Conservation (phyloP, 306 rosid species). For the Cucumis cinereus region DNA sequence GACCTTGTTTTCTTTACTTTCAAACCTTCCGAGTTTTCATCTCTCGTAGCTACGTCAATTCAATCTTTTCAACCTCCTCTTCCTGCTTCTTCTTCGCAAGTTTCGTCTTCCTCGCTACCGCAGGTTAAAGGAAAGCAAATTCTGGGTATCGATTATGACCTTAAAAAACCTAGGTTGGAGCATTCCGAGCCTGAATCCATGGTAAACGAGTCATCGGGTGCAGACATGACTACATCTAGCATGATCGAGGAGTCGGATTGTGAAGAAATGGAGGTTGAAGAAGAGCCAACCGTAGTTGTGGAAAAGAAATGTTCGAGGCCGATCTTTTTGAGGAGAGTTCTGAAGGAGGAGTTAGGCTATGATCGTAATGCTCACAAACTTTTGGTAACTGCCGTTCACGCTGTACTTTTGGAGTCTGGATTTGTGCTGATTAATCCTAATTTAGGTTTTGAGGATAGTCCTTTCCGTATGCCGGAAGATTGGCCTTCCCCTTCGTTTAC, state of each 20-base stretch:
- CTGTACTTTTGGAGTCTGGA: constrained; percentile 61
- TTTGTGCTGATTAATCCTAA: constrained; percentile 31
- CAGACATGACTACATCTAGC: not conserved
- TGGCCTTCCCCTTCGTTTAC: constrained; percentile 30
- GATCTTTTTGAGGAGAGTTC: constrained; percentile 35
- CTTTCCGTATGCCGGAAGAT: constrained; percentile 20
- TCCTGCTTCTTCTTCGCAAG: not conserved
- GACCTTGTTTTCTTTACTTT: constrained; percentile 65
- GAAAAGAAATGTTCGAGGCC: constrained; percentile 23
- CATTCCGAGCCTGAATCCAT: not conserved
- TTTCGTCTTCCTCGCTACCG: not conserved
- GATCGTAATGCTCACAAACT: constrained; percentile 28
- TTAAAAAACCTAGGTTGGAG: not conserved
- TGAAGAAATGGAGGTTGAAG: constrained; percentile 13
- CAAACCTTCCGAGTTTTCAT: constrained; percentile 17
- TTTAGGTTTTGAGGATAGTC: constrained; percentile 18
- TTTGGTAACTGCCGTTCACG: constrained; percentile 44
- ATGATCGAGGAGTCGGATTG: not conserved
- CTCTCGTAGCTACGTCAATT: not conserved
- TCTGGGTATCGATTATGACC: not conserved
- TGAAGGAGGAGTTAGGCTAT: constrained; percentile 28
- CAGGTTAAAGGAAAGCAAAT: not conserved
- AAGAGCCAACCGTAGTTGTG: constrained; percentile 20
- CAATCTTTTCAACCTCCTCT: constrained; percentile 2
- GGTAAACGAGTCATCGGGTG: not conserved